Evolutionary conservation across 2,329 filamentous ascomycete species (phyloP).

Genomic region (Drechslerella stenobrocha): DNA sequence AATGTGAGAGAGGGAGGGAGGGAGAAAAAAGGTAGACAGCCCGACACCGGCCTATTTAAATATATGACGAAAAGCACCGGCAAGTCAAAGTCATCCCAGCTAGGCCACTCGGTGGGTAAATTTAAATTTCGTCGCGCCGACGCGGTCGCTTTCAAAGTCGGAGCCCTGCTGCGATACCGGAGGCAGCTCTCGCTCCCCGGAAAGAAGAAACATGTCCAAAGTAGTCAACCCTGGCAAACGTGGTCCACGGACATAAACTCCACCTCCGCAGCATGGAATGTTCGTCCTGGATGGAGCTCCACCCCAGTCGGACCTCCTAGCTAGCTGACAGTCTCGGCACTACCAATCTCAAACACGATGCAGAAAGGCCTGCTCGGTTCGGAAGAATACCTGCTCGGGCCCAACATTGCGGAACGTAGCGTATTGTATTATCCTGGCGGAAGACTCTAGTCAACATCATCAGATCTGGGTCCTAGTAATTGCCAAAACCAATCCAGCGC

Average conservation of each 20-base stretch:
- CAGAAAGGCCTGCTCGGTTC: no score
- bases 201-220: no score
- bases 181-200: conserved; percentile 38
- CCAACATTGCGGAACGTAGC: no score
- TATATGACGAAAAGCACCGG: neutral
- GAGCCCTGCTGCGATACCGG: conserved; percentile 26
- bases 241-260: no score
- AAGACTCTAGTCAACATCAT: neutral
- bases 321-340: no score
- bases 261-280: no score
- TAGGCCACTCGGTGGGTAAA: conserved; percentile 43
- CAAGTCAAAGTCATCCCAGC: no score
- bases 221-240: no score
- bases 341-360: no score
- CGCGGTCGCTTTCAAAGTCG: neutral
- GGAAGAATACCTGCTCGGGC: no score
- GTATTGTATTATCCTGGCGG: neutral
- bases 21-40: conserved; percentile 21
- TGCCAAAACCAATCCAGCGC: conserved; percentile 30
- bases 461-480: conserved; percentile 9
- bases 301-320: no score
- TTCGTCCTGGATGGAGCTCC: no score
- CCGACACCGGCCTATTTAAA: conserved; percentile 47
- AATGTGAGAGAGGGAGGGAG: conserved; percentile 14
- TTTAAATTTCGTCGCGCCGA: neutral